Evolutionary conservation across 176 grass and related monocot species (phyloP).

Genomic region (Saccharum officinarum): DNA sequence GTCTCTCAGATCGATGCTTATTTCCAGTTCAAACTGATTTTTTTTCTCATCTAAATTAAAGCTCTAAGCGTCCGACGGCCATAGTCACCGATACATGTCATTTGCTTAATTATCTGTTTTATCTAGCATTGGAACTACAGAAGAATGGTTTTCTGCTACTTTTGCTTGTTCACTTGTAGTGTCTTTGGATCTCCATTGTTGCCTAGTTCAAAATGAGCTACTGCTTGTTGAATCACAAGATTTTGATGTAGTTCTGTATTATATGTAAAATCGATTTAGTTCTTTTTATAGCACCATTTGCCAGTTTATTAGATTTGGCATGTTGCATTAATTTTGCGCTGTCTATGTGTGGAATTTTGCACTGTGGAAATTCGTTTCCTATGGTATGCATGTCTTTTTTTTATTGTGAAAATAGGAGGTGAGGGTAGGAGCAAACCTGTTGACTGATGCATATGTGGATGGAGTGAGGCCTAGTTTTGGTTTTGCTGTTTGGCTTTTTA

Average conservation of each 20-base stretch:
- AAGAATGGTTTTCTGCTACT: slow-evolving; percentile 12
- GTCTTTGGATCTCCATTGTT: slow-evolving; percentile 5
- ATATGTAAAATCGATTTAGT: not conserved
- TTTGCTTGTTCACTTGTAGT: slow-evolving; percentile 7
- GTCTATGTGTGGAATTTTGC: not conserved
- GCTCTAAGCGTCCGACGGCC: not conserved
- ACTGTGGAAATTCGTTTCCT: not conserved
- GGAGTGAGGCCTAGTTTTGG: not conserved
- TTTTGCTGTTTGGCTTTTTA: not conserved
- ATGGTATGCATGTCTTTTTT: not conserved
- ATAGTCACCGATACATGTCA: not conserved
- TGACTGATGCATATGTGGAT: not conserved
- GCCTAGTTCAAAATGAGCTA: not conserved
- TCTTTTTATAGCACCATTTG: not conserved
- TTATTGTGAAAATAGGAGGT: not conserved
- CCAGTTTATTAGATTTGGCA: not conserved
- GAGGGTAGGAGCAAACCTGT: not conserved
- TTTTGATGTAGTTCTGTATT: not conserved
- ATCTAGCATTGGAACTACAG: not conserved
- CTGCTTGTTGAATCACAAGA: slow-evolving; percentile 8
- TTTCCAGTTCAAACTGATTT: not conserved
- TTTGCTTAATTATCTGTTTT: slow-evolving; percentile 18
- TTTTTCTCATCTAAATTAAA: not conserved
- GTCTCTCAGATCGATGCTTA: not conserved
- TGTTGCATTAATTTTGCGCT: not conserved